Evolutionary conservation across 192 early-diverging fungal genomes (phyloP).

Genomic region (Backusella tarrabulga): DNA sequence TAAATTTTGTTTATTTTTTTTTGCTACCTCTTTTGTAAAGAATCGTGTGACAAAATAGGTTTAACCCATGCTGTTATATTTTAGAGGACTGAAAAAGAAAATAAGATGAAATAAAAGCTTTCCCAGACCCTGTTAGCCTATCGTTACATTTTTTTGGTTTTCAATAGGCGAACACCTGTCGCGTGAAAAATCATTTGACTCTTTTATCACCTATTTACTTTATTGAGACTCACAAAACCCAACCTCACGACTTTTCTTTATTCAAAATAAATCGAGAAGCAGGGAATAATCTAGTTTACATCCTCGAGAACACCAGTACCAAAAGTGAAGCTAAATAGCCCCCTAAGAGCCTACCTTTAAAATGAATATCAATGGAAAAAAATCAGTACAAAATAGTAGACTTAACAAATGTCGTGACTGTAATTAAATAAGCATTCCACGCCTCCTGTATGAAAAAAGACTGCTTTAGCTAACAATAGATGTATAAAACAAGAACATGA

Average conservation of each 20-base stretch:
- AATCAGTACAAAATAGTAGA: not conserved
- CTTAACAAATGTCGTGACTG: not conserved
- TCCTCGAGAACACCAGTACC: not conserved
- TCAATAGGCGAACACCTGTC: not conserved
- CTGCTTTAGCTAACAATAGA: no score
- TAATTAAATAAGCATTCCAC: no score
- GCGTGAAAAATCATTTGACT: not conserved
- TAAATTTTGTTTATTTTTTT: not conserved
- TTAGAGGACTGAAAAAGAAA: not conserved
- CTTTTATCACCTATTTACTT: not conserved
- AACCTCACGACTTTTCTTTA: not conserved
- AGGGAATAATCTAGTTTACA: not conserved
- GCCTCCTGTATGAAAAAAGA: no score
- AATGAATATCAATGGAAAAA: not conserved
- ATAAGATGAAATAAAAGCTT: not conserved
- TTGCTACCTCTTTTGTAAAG: not conserved
- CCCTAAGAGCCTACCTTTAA: not conserved
- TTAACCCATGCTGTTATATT: not conserved
- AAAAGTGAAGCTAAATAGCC: not conserved
- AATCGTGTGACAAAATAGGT: not conserved
- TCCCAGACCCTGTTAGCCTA: not conserved
- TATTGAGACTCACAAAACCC: not conserved
- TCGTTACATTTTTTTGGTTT: not conserved
- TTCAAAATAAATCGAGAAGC: not conserved
- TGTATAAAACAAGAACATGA: no score